These are phyloP conservation scores for Lasiosphaeria ovina DNA, from an alignment of 495 filamentous ascomycete genomes.

Conservation along the genomic window DNA sequence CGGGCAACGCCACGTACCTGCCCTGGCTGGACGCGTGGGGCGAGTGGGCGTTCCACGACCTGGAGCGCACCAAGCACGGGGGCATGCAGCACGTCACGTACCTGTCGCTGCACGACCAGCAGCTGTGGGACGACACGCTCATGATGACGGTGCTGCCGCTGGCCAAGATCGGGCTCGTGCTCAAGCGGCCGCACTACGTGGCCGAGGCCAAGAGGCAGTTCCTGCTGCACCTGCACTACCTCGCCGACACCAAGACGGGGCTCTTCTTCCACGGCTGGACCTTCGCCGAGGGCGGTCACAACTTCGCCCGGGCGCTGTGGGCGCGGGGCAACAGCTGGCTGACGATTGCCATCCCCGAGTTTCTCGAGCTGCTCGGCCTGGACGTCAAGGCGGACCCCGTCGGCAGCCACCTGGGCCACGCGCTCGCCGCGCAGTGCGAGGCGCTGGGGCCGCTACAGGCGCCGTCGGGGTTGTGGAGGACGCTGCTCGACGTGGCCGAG, in stretches of 20 bases:
- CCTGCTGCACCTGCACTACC: constrained; percentile 67
- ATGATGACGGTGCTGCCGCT: constrained; percentile 80
- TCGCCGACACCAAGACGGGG: constrained; percentile 64
- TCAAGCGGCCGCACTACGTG: constrained; percentile 64
- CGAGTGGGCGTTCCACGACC: constrained; percentile 73
- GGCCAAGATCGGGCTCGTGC: constrained; percentile 68
- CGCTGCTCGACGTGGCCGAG: constrained; percentile 59
- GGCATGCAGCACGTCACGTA: constrained; percentile 77
- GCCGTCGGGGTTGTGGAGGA: constrained; percentile 61
- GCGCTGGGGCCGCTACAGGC: constrained; percentile 57
- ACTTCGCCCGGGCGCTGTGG: constrained; percentile 69
- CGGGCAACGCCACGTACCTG: constrained; percentile 57
- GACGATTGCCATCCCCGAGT: constrained; percentile 72
- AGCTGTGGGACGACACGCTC: constrained; percentile 75
- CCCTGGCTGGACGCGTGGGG: constrained; percentile 73
- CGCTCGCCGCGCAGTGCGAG: constrained; percentile 60
- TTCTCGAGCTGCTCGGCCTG: constrained; percentile 64
- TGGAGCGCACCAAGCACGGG: constrained; percentile 64
- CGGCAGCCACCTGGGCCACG: constrained; percentile 57
- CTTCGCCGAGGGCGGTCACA: constrained; percentile 64
- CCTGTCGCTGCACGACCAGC: constrained; percentile 59
- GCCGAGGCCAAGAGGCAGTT: constrained; percentile 72
- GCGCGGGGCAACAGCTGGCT: constrained; percentile 65
- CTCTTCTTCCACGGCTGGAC: constrained; percentile 77
- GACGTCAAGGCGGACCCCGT: constrained; percentile 52